Evolutionary conservation across 2,329 filamentous ascomycete genomes (phyloP).

Genomic region (Apiospora kogelbergensis): DNA sequence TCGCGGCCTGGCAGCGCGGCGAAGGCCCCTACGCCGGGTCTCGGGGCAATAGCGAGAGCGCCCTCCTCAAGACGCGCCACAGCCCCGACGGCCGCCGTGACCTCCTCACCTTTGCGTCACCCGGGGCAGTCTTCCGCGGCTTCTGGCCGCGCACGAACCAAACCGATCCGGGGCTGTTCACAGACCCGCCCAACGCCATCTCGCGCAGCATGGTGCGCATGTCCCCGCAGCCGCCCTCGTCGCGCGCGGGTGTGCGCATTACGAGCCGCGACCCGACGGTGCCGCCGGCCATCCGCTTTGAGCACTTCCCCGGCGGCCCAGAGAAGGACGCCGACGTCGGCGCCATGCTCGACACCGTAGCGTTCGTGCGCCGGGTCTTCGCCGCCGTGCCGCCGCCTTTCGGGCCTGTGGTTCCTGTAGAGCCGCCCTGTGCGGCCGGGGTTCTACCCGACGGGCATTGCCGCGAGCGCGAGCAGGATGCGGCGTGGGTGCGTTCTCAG

Average conservation of each 20-base stretch:
- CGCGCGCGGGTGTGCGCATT: constrained; percentile 42
- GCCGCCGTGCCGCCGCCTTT: not conserved
- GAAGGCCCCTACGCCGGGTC: not conserved
- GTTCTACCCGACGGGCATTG: not conserved
- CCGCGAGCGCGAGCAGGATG: not conserved
- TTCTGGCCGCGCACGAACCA: constrained; percentile 21
- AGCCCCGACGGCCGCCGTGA: constrained; percentile 19
- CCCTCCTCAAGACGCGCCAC: not conserved
- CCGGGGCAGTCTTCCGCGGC: constrained; percentile 19
- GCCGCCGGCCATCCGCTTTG: not conserved
- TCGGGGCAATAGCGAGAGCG: constrained; percentile 1
- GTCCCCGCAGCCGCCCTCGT: constrained; percentile 45
- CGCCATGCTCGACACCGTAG: constrained; percentile 1
- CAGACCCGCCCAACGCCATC: constrained; percentile 28
- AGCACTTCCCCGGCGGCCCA: not conserved
- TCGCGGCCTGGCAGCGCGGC: not conserved
- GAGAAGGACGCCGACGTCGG: not conserved
- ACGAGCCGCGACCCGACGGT: not conserved
- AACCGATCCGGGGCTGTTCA: constrained; percentile 22
- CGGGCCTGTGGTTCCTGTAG: not conserved
- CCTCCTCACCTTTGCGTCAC: constrained; percentile 19
- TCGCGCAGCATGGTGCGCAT: constrained; percentile 36
- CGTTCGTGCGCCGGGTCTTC: not conserved
- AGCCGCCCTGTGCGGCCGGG: not conserved
- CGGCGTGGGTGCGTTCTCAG: not conserved